Evolutionary conservation across 257 asterid species (phyloP), one percentile per base, ranked within the genome.

Genomic region (Henckelia pumila): DNA sequence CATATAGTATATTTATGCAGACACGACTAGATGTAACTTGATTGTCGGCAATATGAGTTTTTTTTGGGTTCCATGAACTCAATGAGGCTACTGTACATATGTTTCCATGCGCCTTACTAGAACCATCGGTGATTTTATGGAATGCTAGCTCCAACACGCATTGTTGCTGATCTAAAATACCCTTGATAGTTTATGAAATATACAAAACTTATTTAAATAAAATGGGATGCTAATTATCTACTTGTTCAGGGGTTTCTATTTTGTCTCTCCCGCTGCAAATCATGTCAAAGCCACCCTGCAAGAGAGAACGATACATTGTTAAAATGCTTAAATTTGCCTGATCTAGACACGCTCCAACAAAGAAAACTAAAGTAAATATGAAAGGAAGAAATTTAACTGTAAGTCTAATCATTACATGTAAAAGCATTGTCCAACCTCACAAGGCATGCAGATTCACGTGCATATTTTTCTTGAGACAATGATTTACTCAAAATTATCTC

Each of bases 201-300:
- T 16, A 4, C 20, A 47, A 16, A 14, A 30, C 56, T 63, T 22
- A 23, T 25, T 2, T 21, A 35, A 10, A 63, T 37, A 26, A 53
- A 37, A 75, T 11, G 53, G 17, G 62, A 64, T 21, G 78, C 29
- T 23, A 21, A 73, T 63, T 10, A 3, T 58, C 26, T 40, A 94
- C 99, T 91, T 94, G 99, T 57, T 94, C 98, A 62, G 98, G 99
- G 69, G 96, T 94, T 81, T 94, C 99, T 74, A 94, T 94, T 83
- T 91, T 94, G 90, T 94, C 99, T 83, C 99, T 84, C 66, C 99
- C 98, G 69, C 99, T 94, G 80, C 91, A 76, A 60, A 91, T 94
- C 98, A 94, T 91, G 79, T 94, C 99, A 65, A 94, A 94, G 73
- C 99, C 99, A 73, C 99, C 99, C 99, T 94, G 84, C 52, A 16